Percentiles rank a stretch among this genome's conserved stretches.
Evolutionary conservation across 305 asterid genomes (phyloP).

Genomic region (Plantago coronopus): DNA sequence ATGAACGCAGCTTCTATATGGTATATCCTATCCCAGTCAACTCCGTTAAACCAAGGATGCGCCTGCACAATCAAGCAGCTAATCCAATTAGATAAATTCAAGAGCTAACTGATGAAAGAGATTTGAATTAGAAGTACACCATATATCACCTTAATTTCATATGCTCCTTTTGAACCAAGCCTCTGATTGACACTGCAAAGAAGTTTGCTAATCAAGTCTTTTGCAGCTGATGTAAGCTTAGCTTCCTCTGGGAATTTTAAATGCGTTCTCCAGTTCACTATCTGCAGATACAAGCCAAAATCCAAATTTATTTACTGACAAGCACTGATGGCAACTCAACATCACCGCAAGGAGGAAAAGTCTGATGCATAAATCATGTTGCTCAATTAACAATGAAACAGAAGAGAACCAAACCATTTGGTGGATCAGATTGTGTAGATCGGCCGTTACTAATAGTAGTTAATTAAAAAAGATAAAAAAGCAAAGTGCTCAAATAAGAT

Average conservation of each 20-base stretch:
- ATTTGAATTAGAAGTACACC: constrained; percentile 41
- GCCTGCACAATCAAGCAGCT: constrained; percentile 49
- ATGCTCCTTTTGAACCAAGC: constrained; percentile 85
- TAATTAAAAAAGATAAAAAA: constrained; percentile 7
- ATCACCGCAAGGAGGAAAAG: constrained; percentile 2
- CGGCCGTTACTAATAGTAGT: background rate
- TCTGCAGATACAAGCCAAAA: constrained; percentile 44
- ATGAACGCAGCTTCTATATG: constrained; percentile 89
- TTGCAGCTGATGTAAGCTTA: constrained; percentile 67
- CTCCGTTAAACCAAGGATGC: constrained; percentile 82
- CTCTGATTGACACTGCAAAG: constrained; percentile 88
- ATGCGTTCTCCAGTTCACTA: constrained; percentile 96
- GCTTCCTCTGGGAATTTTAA: constrained; percentile 94
- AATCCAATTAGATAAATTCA: constrained; percentile 24
- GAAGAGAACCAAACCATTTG: background rate
- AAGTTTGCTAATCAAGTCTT: constrained; percentile 77
- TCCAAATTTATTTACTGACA: constrained; percentile 16
- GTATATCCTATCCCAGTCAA: constrained; percentile 85
- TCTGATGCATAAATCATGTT: constrained; percentile 1
- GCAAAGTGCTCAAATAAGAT: constrained; percentile 5
- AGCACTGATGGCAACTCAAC: constrained; percentile 15
- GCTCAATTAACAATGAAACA: background rate
- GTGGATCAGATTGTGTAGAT: background rate
- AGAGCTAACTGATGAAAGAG: constrained; percentile 30
- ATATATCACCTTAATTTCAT: constrained; percentile 86